Percentiles rank a stretch among this genome's conserved stretches.
Conservation (phyloP, 176 grass and related monocot species). For the Phoenix dactylifera region DNA sequence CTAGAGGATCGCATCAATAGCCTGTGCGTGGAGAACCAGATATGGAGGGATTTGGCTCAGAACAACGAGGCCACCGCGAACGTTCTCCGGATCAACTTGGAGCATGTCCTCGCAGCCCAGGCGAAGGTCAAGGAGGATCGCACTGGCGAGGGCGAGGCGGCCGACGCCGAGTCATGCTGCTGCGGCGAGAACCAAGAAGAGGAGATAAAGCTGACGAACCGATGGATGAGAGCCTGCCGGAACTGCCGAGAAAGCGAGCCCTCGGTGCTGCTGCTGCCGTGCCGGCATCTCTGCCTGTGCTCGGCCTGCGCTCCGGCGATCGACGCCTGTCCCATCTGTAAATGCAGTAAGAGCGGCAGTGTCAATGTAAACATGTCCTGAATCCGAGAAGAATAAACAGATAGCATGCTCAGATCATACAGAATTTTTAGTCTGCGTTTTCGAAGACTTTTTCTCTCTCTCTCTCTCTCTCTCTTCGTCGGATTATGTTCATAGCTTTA, state of each 20-base stretch:
- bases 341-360: constrained; percentile 38
- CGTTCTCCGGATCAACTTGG: constrained; percentile 43
- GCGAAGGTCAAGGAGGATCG: not conserved
- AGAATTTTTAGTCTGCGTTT: no score
- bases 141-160: not conserved
- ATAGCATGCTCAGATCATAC: no score
- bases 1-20: constrained; percentile 41
- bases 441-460: no score
- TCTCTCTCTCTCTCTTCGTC: no score
- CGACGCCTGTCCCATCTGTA: constrained; percentile 50
- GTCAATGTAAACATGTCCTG: constrained; percentile 67
- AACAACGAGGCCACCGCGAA: constrained; percentile 40
- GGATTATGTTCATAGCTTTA: no score
- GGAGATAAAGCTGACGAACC: no score
- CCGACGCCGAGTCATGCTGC: constrained; percentile 65
- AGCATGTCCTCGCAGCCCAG: constrained; percentile 32
- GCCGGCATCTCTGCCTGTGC: constrained; percentile 70
- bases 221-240: constrained; percentile 18
- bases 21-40: constrained; percentile 44
- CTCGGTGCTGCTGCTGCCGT: constrained; percentile 61
- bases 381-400: constrained; percentile 5
- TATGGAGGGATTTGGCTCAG: constrained; percentile 61
- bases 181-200: constrained; percentile 30
- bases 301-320: constrained; percentile 36
- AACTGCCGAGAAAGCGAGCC: constrained; percentile 33